Percentiles rank a stretch among this genome's conserved stretches.
phyloP scores from a whole-genome alignment of 1,139 yeast species.

The Suzukiozyma palmioleophila region DNA sequence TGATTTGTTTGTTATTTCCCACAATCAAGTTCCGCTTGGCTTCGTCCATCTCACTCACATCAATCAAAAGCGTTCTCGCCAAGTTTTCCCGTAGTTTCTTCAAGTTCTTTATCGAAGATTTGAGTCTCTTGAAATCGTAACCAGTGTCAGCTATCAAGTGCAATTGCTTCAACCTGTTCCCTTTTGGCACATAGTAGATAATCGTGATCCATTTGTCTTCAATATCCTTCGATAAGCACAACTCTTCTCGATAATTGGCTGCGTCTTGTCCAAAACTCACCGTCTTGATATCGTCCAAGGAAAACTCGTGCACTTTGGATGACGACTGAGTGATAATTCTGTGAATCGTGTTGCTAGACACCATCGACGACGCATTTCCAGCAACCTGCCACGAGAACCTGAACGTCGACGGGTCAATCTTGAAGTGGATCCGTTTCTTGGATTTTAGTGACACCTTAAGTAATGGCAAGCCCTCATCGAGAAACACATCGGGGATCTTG shows the following conservation, averaged over 20 bases:
- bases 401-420: conserved; percentile 28
- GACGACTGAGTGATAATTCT: conserved; percentile 4
- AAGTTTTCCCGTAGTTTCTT: conserved; percentile 34
- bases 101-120: conserved; percentile 52
- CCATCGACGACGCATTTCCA: conserved; percentile 12
- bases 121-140: conserved; percentile 55
- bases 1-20: conserved; percentile 19
- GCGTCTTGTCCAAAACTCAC: conserved; percentile 70
- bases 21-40: conserved; percentile 21
- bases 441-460: conserved; percentile 69
- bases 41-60: conserved; percentile 24
- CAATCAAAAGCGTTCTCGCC: conserved; percentile 29
- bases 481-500: conserved; percentile 21
- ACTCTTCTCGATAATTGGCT: conserved; percentile 76
- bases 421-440: conserved; percentile 43
- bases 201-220: conserved; percentile 76
- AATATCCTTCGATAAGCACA: conserved; percentile 64
- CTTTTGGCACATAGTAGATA: conserved; percentile 58
- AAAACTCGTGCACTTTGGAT: conserved; percentile 39
- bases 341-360: conserved; percentile 11
- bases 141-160: conserved; percentile 72
- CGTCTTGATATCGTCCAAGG: conserved; percentile 69
- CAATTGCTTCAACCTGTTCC: conserved; percentile 52
- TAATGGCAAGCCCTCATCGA: conserved; percentile 46
- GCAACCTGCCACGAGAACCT: conserved; percentile 47